Conservation (phyloP, 441 rosid genomes). For the Erysimum cheiri region DNA sequence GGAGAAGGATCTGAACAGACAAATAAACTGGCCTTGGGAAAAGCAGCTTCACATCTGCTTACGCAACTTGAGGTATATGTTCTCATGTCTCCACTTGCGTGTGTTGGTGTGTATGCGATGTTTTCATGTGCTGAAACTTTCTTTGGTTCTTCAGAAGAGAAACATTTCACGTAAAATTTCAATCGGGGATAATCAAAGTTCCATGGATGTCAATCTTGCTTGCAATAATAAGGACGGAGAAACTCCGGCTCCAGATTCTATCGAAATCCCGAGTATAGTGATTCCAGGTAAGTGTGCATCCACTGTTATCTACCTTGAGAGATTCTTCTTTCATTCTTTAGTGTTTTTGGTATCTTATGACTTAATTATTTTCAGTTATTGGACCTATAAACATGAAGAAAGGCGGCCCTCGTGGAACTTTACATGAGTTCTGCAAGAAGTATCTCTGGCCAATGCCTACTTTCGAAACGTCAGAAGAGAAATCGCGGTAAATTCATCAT, state of each 20-base stretch:
- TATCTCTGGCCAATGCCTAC: conserved; percentile 79
- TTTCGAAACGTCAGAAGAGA: conserved; percentile 57
- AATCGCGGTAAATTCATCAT: conserved; percentile 54
- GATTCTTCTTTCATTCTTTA: conserved; percentile 13
- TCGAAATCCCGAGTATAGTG: conserved; percentile 4
- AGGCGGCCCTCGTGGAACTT: conserved; percentile 79
- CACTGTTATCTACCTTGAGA: conserved; percentile 10
- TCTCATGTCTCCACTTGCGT: conserved; percentile 18
- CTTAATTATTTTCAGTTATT: conserved; percentile 45
- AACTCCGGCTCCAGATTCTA: conserved; percentile 39
- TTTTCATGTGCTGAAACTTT: conserved; percentile 23
- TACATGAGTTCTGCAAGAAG: conserved; percentile 73
- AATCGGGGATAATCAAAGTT: conserved; percentile 49
- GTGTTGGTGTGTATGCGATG: neutral
- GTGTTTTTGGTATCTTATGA: neutral
- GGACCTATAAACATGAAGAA: conserved; percentile 63
- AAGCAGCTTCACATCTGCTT: conserved; percentile 81
- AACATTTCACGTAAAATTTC: conserved; percentile 54
- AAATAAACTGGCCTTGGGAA: conserved; percentile 77
- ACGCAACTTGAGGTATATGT: conserved; percentile 76
- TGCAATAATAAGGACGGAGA: conserved; percentile 35
- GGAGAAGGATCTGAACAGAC: conserved; percentile 69
- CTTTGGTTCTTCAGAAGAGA: conserved; percentile 52
- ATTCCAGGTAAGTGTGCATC: conserved; percentile 35
- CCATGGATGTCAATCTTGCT: conserved; percentile 37